Evolutionary conservation across 148 eudicot genomes (phyloP), one percentile per base, ranked within the genome.

Genomic region (Diospyros kaki): DNA sequence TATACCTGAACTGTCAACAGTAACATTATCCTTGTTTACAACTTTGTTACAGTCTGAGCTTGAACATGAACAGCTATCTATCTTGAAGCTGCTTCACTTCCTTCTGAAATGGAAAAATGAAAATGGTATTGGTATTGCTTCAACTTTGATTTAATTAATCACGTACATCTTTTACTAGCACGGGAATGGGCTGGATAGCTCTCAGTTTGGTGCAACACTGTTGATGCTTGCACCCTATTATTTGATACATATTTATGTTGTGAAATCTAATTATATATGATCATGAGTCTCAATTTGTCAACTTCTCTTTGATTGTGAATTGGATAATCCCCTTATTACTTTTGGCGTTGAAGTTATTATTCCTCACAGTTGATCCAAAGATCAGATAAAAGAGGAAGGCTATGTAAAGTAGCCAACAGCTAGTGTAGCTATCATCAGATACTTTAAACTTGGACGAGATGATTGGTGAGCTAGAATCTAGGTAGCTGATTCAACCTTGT

Each of bases 11-110:
- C 45, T 87, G 43, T 84, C 79, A 9, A 74, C 87, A 56, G 76
- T 86, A 46, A 72, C 84, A 68, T 68, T 83, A 65, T 87, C 93
- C 48, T 81, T 96, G 80, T 84, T 91, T 74, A 58, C 83, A 54
- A 77, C 73, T 51, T 89, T 93, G 42, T 71, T 76, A 68, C 88
- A 78, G 71, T 77, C 88, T 44, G 93, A 96, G 79, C 76, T 88
- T 75, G 99, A 93, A 75, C 97, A 93, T 78, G 93, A 93, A 79
- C 89, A 88, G 74, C 80, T 84, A 56, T 85, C 80, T 65, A 64
- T 89, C 62, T 74, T 93, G 69, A 87, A 84, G 54, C 77, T 96
- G 77, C 83, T 93, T 58, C 58, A 75, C 55, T 83, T 84, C 68
- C 81, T 93, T 63, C 69, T 93, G 68, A 80, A 78, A 45, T 96